Evolutionary conservation across 1,284 basidiomycete species (phyloP).

Genomic region (Tilletiopsis washingtonensis): DNA sequence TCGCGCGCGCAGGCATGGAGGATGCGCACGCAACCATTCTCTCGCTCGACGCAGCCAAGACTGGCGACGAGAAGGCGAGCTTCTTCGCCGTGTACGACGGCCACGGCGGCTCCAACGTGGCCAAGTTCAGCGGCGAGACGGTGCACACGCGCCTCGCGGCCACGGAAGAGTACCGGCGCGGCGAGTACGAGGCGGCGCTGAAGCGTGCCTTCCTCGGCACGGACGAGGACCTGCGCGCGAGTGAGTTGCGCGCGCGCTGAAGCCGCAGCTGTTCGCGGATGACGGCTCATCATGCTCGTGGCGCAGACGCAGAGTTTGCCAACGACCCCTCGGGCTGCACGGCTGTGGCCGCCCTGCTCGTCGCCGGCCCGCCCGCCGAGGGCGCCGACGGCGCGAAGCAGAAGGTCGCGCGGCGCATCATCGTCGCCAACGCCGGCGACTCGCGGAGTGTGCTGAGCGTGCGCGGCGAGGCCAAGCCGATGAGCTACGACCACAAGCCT

Average conservation of each 20-base stretch:
- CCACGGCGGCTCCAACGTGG: slow-evolving; percentile 88
- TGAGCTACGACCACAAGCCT: slow-evolving; percentile 96
- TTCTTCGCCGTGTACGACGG: slow-evolving; percentile 99
- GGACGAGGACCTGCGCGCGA: slow-evolving; percentile 82
- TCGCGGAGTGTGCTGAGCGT: slow-evolving; percentile 83
- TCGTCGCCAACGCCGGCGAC: slow-evolving; percentile 84
- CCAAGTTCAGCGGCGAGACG: slow-evolving; percentile 81
- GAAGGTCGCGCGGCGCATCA: slow-evolving; percentile 25
- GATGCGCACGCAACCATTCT: slow-evolving; percentile 86
- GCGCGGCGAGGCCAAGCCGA: slow-evolving; percentile 73
- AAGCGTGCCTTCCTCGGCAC: slow-evolving; percentile 86
- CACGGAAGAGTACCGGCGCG: slow-evolving; percentile 64
- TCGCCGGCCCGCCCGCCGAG: slow-evolving; percentile 13
- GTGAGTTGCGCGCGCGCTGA: slow-evolving; percentile 52
- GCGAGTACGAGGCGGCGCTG: slow-evolving; percentile 68
- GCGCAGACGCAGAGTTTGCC: slow-evolving; percentile 69
- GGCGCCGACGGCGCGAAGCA: background rate
- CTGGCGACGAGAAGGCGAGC: slow-evolving; percentile 42
- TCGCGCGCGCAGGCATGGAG: slow-evolving; percentile 74
- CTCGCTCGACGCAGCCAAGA: slow-evolving; percentile 21
- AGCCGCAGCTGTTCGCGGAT: background rate
- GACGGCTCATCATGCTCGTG: slow-evolving; percentile 1
- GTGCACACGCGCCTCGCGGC: slow-evolving; percentile 71
- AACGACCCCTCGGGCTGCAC: slow-evolving; percentile 95
- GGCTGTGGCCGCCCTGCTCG: slow-evolving; percentile 66